phyloP scores from a whole-genome alignment of 345 rosid species.

The Eucalyptus cladocalyx region DNA sequence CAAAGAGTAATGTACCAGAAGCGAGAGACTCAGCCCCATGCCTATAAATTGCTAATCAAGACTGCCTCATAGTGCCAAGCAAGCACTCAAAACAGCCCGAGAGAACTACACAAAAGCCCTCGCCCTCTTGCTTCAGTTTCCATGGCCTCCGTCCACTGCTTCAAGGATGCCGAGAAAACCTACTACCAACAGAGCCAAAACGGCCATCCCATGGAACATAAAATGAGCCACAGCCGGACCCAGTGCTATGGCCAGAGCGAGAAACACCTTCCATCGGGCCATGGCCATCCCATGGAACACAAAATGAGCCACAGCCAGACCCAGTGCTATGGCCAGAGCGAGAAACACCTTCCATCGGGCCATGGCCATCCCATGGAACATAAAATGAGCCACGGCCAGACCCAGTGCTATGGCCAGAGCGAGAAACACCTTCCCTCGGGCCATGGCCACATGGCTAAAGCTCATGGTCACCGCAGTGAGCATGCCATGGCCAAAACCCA shows the following conservation, averaged over 20 bases:
- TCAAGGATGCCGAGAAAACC: not conserved
- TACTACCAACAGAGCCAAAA: not conserved
- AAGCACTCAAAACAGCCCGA: not conserved
- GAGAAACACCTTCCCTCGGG: not conserved
- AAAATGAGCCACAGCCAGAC: not conserved
- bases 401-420: not conserved
- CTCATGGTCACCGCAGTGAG: not conserved
- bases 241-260: not conserved
- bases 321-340: not conserved
- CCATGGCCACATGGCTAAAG: not conserved
- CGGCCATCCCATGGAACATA: not conserved
- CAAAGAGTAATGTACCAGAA: not conserved
- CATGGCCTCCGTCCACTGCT: conserved; percentile 3
- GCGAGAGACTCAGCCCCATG: not conserved
- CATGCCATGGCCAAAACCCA: not conserved
- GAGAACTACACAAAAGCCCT: not conserved
- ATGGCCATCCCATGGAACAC: not conserved
- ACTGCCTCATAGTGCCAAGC: not conserved
- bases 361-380: not conserved
- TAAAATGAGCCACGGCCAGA: not conserved
- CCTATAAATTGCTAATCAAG: not conserved
- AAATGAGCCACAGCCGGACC: not conserved
- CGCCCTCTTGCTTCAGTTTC: not conserved
- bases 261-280: not conserved
- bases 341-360: not conserved